Conservation (phyloP, 129 eudicot species). For the Deinandra increscens region DNA sequence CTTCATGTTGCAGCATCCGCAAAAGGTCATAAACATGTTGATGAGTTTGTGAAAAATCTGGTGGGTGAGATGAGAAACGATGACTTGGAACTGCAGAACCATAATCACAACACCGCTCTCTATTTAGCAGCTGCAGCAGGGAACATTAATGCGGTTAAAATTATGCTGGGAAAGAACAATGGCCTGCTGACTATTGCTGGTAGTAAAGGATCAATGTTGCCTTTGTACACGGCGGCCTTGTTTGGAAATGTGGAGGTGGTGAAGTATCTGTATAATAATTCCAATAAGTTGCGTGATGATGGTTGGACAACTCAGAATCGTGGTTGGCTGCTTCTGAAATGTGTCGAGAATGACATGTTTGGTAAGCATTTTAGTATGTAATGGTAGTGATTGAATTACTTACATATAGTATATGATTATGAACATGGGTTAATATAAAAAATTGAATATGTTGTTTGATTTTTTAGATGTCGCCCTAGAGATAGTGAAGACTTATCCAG, state of each 20-base stretch:
- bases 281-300: slow-evolving; percentile 3
- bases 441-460: too few relatives aligned
- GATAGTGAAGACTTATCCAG: slow-evolving; percentile 20
- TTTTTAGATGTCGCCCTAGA: slow-evolving; percentile 41
- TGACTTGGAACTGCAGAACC: slow-evolving; percentile 29
- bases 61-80: slow-evolving; percentile 23
- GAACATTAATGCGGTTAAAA: slow-evolving; percentile 13
- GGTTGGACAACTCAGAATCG: slow-evolving; percentile 27
- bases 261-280: slow-evolving; percentile 15
- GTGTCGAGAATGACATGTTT: slow-evolving; percentile 26
- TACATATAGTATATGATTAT: too few relatives aligned
- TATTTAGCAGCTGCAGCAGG: slow-evolving; percentile 41
- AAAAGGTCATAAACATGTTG: not conserved
- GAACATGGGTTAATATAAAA: too few relatives aligned
- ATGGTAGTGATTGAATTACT: not conserved
- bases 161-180: slow-evolving; percentile 22
- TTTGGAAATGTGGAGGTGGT: slow-evolving; percentile 37
- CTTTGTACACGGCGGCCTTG: slow-evolving; percentile 30
- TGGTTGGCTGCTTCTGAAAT: slow-evolving; percentile 24
- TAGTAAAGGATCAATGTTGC: slow-evolving; percentile 10
- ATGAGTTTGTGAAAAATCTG: slow-evolving; percentile 32
- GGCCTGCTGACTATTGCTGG: slow-evolving; percentile 26
- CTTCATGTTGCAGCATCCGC: slow-evolving; percentile 47
- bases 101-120: slow-evolving; percentile 33
- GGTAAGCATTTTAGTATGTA: slow-evolving; percentile 23